Percentiles rank a stretch among this genome's conserved stretches.
These are phyloP conservation scores for Porphyra umbilicalis DNA, from an alignment of 31 red algal species.

Conservation along the genomic window DNA sequence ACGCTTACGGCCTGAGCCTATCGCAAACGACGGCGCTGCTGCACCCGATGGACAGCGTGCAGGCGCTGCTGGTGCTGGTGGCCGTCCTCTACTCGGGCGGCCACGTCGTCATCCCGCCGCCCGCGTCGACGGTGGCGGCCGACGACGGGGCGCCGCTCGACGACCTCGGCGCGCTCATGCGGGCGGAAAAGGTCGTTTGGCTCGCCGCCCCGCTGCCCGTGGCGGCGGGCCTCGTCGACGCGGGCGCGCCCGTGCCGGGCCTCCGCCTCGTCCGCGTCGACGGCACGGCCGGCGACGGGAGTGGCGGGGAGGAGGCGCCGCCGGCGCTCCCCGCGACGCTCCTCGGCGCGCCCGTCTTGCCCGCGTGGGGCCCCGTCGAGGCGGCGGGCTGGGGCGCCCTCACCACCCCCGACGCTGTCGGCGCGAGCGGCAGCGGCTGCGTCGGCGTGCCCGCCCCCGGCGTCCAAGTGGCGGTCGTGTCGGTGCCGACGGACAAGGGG, in stretches of 20 bases:
- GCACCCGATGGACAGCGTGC: constrained; percentile 42
- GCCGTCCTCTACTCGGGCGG: constrained; percentile 70
- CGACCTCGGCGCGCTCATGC: neutral
- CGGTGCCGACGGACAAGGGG: neutral
- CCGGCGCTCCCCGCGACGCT: neutral
- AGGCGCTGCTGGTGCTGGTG: constrained; percentile 64
- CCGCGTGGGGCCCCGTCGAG: neutral
- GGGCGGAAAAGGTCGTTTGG: neutral
- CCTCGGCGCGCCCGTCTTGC: neutral
- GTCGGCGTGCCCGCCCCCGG: neutral
- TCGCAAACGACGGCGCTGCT: constrained; percentile 56
- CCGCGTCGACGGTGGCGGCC: neutral
- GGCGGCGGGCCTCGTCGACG: neutral
- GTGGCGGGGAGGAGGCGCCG: neutral
- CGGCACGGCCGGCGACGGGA: neutral
- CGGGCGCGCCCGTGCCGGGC: neutral
- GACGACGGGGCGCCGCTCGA: neutral
- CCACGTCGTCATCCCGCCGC: constrained; percentile 45
- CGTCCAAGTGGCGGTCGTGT: neutral
- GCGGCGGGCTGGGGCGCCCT: neutral
- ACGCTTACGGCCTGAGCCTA: constrained; percentile 39
- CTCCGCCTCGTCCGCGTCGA: neutral
- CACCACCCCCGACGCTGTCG: neutral
- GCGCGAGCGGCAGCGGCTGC: neutral
- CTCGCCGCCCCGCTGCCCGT: neutral